Evolutionary conservation across 108 stramenopile species (phyloP).

Genomic region (Cylindrotheca closterium): DNA sequence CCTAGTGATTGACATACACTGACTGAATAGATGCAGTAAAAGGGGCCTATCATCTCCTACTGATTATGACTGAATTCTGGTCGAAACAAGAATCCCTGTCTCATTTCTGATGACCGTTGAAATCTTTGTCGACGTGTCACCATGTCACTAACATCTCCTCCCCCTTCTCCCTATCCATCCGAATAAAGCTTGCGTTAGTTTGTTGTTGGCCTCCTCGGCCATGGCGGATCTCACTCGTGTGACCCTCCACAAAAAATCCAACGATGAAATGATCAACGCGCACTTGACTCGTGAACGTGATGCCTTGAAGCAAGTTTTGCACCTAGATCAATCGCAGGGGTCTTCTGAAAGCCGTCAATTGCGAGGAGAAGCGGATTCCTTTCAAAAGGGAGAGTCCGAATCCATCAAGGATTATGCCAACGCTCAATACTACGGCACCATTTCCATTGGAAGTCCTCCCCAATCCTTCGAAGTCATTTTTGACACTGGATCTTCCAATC

Average conservation of each 20-base stretch:
- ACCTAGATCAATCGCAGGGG: background rate
- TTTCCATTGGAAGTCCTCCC: conserved; percentile 78
- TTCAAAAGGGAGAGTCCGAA: conserved; percentile 50
- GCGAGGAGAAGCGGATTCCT: conserved; percentile 4
- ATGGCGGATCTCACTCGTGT: conserved; percentile 23
- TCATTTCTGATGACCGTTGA: too few relatives aligned
- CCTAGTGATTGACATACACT: too few relatives aligned
- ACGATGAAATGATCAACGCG: conserved; percentile 64
- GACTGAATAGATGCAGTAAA: too few relatives aligned
- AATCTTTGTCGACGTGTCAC: too few relatives aligned
- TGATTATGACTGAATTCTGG: too few relatives aligned
- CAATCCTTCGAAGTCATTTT: conserved; percentile 93
- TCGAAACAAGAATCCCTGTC: too few relatives aligned
- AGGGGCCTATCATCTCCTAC: too few relatives aligned
- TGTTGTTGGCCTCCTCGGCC: conserved; percentile 22
- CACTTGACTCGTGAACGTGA: conserved; percentile 73
- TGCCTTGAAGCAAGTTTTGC: conserved; percentile 27
- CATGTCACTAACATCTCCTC: too few relatives aligned
- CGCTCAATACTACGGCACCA: conserved; percentile 79
- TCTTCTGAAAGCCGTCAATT: conserved; percentile 26
- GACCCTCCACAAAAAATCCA: conserved; percentile 51
- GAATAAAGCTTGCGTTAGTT: conserved; percentile 25
- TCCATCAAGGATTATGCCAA: conserved; percentile 88
- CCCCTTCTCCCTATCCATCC: too few relatives aligned
- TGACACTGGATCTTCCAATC: conserved; percentile 96